phyloP scores from a whole-genome alignment of 768 basidiomycete species.

The Tulasnella calospora region DNA sequence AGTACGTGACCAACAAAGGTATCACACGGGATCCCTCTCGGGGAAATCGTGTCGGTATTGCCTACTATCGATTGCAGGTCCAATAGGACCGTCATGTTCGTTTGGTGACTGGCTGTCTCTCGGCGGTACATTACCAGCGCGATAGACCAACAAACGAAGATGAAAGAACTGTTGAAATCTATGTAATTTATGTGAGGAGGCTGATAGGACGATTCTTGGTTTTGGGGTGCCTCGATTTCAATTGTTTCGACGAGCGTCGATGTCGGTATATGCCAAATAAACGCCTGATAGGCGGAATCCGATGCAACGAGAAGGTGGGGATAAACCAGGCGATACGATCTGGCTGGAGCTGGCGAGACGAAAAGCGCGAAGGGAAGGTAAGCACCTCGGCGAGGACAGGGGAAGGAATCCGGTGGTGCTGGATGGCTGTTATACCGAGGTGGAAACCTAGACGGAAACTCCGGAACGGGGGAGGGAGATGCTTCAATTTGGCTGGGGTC shows the following conservation, averaged over 20 bases:
- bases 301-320: conserved; percentile 57
- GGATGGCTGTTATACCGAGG: not conserved
- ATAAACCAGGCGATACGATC: conserved; percentile 65
- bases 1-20: not conserved
- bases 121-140: conserved; percentile 5
- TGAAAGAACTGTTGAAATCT: conserved; percentile 53
- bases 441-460: not conserved
- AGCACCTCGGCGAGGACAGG: conserved; percentile 40
- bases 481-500: not conserved
- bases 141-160: conserved; percentile 20
- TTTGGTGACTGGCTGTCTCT: not conserved
- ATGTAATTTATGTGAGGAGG: conserved; percentile 50
- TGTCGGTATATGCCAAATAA: conserved; percentile 58
- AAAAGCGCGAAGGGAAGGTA: conserved; percentile 63
- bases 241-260: conserved; percentile 51
- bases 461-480: conserved; percentile 1
- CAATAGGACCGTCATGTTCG: not conserved
- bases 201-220: not conserved
- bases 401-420: not conserved
- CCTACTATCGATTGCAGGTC: not conserved
- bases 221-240: conserved; percentile 4
- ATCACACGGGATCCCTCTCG: not conserved
- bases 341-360: conserved; percentile 41
- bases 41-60: not conserved
- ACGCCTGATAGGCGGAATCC: conserved; percentile 39